Base-by-base conservation (phyloP, 768 basidiomycete genomes). In the Butyriboletus loyo region DNA sequence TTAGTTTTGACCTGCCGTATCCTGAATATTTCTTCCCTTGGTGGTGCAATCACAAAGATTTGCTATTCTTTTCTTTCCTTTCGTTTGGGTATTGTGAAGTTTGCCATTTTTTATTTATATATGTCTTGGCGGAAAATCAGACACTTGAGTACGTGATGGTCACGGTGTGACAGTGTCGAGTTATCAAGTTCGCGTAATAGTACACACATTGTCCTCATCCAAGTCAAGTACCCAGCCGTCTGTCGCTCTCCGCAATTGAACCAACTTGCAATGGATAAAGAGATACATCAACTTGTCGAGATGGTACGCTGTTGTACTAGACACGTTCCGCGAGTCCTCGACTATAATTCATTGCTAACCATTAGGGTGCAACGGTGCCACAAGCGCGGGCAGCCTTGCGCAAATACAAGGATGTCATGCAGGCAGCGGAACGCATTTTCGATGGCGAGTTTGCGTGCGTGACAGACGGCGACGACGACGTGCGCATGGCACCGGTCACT, bases 381-480 rank as follows among this genome's bases (percentile, higher is more conserved):
- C 89, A 94, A 73, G 94, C 95, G 36, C 82, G 81, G 60, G 89
- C 87, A 28, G 94, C 94, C 17, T 71, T 97, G 64, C 80, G 77
- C 56, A 83, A 85, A 62, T 81, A 88, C 66, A 89, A 84, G 56
- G 93, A 98, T 77, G 92, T 94, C 32, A 91, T 92, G 89, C 79
- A 89, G 64, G 94, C 94, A 14, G 92, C 93, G 3, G 92, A 92
- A 67, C 78, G 79, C 41, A 83, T 92, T 54, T 89, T 92, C 55
- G 86, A 89, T 56, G 94, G 94, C 13, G 83, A 86, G 57, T 93
- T 90, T 62, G 87, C 90, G 61, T 73, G 87, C 64, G 73, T 91
- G n/a, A 70, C 61, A n/a, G 75, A 73, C 32, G 70, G 66, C 19
- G 72, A 83, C 45, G 83, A 75, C 2, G 81, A 84, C 59, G 73